Evolutionary conservation across 2,329 filamentous ascomycete genomes (phyloP).

Genomic region (Simplicillium sp.): DNA sequence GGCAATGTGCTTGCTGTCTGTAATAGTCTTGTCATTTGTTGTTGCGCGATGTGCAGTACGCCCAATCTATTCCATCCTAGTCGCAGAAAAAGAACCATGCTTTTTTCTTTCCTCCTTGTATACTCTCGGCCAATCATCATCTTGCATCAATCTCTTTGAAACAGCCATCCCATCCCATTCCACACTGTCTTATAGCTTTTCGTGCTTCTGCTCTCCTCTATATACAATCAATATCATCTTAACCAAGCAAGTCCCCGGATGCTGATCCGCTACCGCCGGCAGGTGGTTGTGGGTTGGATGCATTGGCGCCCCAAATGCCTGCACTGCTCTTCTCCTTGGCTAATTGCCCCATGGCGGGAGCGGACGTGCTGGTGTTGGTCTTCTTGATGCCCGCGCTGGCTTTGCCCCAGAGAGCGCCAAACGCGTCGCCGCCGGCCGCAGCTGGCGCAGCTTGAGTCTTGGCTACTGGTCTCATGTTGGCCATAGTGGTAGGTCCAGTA

Average conservation of each 20-base stretch:
- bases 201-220: background rate
- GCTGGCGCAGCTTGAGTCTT: constrained; percentile 44
- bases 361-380: constrained; percentile 46
- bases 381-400: constrained; percentile 71
- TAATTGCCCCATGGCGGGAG: constrained; percentile 81
- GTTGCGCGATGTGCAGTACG: background rate
- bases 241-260: constrained; percentile 40
- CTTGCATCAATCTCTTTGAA: too few relatives aligned
- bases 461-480: constrained; percentile 37
- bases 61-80: background rate
- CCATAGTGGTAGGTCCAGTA: constrained; percentile 26
- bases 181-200: too few relatives aligned
- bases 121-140: constrained; percentile 3
- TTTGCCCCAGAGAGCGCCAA: constrained; percentile 77
- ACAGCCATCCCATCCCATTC: constrained; percentile 1
- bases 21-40: background rate
- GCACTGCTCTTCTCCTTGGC: constrained; percentile 97
- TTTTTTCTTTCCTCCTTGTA: constrained; percentile 2
- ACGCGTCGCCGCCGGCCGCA: constrained; percentile 65
- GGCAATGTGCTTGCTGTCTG: background rate
- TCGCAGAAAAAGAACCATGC: background rate
- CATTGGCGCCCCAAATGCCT: constrained; percentile 80
- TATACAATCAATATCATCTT: constrained; percentile 8
- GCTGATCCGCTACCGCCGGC: constrained; percentile 23
- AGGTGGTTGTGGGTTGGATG: constrained; percentile 20